These are phyloP conservation scores for Podaxis mareebaensis DNA, from an alignment of 768 basidiomycete genomes.

Conservation along the genomic window DNA sequence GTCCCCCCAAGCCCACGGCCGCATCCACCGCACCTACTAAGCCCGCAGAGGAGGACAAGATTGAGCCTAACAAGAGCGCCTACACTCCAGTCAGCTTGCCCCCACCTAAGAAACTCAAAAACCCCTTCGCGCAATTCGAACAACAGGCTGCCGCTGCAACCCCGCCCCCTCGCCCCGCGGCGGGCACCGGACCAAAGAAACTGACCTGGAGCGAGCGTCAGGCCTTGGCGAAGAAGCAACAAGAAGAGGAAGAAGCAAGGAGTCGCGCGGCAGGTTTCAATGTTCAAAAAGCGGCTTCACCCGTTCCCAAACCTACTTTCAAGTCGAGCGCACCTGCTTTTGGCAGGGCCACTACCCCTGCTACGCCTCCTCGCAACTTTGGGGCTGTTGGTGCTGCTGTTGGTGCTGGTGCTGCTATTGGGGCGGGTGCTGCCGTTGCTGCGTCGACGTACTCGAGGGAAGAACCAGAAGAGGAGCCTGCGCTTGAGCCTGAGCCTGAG, in stretches of 20 bases:
- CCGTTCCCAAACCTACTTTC: constrained; percentile 35
- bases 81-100: constrained; percentile 87
- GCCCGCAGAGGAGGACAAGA: constrained; percentile 77
- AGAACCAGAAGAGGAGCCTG: constrained; percentile 24
- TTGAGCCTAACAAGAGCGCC: constrained; percentile 82
- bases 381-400: constrained; percentile 36
- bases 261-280: constrained; percentile 57
- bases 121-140: constrained; percentile 71
- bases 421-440: constrained; percentile 29
- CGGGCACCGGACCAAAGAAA: constrained; percentile 58
- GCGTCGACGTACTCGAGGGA: constrained; percentile 30
- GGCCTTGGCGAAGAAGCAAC: constrained; percentile 84
- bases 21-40: constrained; percentile 59
- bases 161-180: constrained; percentile 20
- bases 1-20: constrained; percentile 36
- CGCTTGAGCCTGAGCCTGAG: constrained; percentile 20
- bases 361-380: constrained; percentile 42
- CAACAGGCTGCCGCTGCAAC: constrained; percentile 41
- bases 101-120: constrained; percentile 84
- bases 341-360: constrained; percentile 40
- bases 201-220: constrained; percentile 95
- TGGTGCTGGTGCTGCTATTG: constrained; percentile 35
- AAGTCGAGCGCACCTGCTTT: constrained; percentile 50
- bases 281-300: constrained; percentile 36
- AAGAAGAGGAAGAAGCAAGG: constrained; percentile 71